Conservation (phyloP, 1,284 basidiomycete genomes). For the Ceratorhiza oryzae-sativae region DNA sequence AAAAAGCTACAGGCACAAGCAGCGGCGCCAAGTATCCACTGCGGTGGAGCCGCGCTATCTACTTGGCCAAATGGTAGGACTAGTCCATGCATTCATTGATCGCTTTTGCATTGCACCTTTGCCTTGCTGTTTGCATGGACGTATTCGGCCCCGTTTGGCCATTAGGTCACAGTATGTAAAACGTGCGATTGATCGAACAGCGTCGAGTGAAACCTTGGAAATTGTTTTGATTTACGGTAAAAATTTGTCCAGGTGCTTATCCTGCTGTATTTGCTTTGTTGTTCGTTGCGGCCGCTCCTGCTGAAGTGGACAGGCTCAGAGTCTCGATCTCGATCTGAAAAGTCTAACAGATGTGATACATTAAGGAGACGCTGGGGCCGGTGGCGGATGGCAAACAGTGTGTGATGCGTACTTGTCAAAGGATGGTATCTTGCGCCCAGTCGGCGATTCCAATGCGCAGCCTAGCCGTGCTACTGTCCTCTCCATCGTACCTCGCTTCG, state of each 20-base stretch:
- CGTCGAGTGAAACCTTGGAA: not conserved
- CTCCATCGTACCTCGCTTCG: not conserved
- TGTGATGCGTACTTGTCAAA: too few species aligned
- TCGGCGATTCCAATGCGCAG: not conserved
- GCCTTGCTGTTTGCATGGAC: not conserved
- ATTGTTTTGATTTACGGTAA: not conserved
- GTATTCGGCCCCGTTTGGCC: not conserved
- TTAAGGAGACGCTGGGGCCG: not conserved
- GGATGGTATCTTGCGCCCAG: not conserved
- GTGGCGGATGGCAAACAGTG: too few species aligned
- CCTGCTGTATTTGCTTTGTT: not conserved
- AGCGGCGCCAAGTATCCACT: not conserved
- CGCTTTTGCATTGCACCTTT: not conserved
- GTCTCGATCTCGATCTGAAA: not conserved
- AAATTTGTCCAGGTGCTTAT: not conserved
- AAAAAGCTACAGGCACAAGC: not conserved
- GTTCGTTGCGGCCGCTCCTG: not conserved
- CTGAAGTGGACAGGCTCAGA: not conserved
- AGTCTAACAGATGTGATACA: not conserved
- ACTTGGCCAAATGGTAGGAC: not conserved
- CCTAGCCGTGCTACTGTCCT: not conserved
- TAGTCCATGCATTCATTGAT: not conserved
- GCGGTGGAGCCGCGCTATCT: not conserved
- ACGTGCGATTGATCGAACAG: not conserved
- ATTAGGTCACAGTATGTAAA: not conserved